Base-by-base conservation (phyloP, 1,284 basidiomycete species). In the Heterobasidion occidentale region DNA sequence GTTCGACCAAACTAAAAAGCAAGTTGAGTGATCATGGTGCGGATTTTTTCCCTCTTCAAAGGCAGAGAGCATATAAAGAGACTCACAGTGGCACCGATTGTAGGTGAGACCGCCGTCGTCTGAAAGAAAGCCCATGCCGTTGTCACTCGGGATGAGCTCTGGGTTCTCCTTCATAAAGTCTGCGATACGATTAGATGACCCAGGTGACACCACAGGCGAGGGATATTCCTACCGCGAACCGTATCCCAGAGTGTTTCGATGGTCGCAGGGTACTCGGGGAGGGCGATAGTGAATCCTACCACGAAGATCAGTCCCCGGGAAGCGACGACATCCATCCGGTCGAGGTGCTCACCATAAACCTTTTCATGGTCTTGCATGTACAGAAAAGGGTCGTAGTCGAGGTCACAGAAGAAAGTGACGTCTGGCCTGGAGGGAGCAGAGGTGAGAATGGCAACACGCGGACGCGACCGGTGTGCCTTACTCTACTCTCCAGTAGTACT, bases 361-460 rank as follows among this genome's bases (percentile, higher is more conserved):
- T 94, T 94, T 45, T 87, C 80, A 64, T 90, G 73, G 65, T 93
- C 88, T 70, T 92, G 76, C 92, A 95, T 94, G 63, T 88, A 74
- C 47, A 92, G 70, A 78, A 95, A 95, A 8, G 93, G 93, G 65
- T 95, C 92, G 67, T 92, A 94, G 62, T 90, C 83, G 56, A 94
- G 68, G 63, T 95, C 92, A 65, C 92, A 95, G 74, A 87, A 92
- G 69, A 90, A 86, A 65, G 87, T 87, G 71, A 94, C 82, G 63
- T 84, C 81, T 11, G 92, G 93, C 65, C 86, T 89, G 49, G 12
- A 35, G 51, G n/a, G 14, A 38, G 54, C 56, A 8, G 55, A 49
- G 4, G 11, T 53, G 9, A 19, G 33, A 57, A 9, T 53, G 58
- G 19, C 12, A 48, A 42, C 57, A 11, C 15, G 17, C 9, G 34